Percentiles rank a stretch among this genome's conserved stretches.
These are phyloP conservation scores for Backusella tuberculispora DNA, from an alignment of 192 early-diverging fungal species.

Conservation along the genomic window DNA sequence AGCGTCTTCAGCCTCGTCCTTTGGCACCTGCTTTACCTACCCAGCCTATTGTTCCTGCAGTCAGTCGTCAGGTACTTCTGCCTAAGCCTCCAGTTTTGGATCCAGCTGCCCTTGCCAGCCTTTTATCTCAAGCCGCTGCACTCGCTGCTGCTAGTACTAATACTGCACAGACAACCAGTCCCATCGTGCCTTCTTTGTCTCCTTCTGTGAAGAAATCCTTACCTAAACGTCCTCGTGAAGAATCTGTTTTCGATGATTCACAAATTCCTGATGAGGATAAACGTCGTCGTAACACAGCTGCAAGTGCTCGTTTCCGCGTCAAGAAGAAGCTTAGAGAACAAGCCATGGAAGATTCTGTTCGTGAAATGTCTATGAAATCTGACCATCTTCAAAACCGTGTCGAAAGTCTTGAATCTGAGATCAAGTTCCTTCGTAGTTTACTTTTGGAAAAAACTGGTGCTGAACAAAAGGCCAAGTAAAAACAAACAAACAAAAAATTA, in stretches of 20 bases:
- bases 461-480: not conserved
- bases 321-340: slow-evolving; percentile 95
- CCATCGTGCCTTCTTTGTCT: not conserved
- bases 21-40: slow-evolving; percentile 15
- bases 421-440: slow-evolving; percentile 86
- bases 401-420: slow-evolving; percentile 87
- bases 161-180: not conserved
- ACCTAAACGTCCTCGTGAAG: slow-evolving; percentile 17
- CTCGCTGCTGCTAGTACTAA: not conserved
- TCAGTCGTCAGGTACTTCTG: slow-evolving; percentile 20
- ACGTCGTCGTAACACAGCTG: slow-evolving; percentile 91
- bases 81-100: slow-evolving; percentile 31
- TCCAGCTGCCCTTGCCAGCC: slow-evolving; percentile 7
- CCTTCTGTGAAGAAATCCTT: not conserved
- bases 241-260: not conserved
- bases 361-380: slow-evolving; percentile 74
- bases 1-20: slow-evolving; percentile 29
- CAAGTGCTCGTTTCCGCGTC: slow-evolving; percentile 91
- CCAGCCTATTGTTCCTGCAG: not conserved
- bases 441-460: slow-evolving; percentile 72
- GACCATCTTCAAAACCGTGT: slow-evolving; percentile 77
- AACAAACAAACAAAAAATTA: not conserved
- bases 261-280: slow-evolving; percentile 79
- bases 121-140: not conserved
- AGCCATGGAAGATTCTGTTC: slow-evolving; percentile 78